Base-by-base conservation (phyloP, 225 moss, liverwort and hornwort species). In the Pseudoscleropodium purum region DNA sequence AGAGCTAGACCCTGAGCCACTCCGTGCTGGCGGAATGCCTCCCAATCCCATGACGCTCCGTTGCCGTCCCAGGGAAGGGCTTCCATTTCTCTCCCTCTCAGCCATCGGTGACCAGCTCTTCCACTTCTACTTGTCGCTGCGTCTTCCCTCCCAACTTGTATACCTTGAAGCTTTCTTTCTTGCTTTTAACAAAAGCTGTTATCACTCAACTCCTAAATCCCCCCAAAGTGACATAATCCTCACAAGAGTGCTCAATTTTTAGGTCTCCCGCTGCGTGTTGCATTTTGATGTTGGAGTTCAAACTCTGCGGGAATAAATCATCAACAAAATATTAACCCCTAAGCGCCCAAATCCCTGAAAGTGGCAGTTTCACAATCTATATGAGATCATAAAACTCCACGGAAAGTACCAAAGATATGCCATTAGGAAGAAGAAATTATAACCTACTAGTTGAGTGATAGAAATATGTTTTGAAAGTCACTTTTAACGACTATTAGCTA, bases 21-120 rank as follows among this genome's bases (percentile, higher is more conserved):
- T 18, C 52, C 94, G 91, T 24, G 92, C 86, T 39, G 93, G 89
- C 41, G 94, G 93, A 66, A 90, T 90, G 49, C 92, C 91, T n/a
- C 89, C 89, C 85, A 90, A 65, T 62, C 91, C 91, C 93, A 89
- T 89, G 74, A 88, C 90, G 85, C 93, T 94, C 90, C 92, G 92
- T 81, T 94, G 94, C 78, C 94, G 92, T 62, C 94, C 94, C 45
- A 92, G 87, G 79, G 90, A 77, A 88, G 93, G 93, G 74, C 94
- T 94, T n/a, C 87, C 93, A 87, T 94, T 94, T 57, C 94, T 92
- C 86, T 94, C 94, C 86, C 94, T 91, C 91, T 94, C 94, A 9
- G 93, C 94, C 94, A 94, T 94, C 83, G 45, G 52, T 87, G 52
- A 87, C 81, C 76, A 77, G 34, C 45, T 81, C 84, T 86, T 84